These are phyloP conservation scores for Blastobotrys peoriensis DNA, from an alignment of 805 yeast species.

Conservation along the genomic window DNA sequence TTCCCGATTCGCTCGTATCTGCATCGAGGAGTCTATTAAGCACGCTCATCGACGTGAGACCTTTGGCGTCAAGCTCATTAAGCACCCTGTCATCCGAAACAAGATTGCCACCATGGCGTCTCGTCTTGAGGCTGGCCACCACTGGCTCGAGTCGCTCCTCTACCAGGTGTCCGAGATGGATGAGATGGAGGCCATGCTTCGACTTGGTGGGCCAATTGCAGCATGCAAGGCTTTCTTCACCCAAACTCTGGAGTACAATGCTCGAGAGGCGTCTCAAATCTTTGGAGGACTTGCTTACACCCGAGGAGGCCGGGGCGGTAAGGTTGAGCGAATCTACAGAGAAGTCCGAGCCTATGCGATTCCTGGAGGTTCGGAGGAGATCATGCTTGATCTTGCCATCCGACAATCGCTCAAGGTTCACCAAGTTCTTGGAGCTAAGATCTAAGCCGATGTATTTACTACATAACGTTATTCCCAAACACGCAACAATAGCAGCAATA, in stretches of 20 bases:
- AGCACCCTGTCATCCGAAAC: constrained; percentile 38
- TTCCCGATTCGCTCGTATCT: constrained; percentile 32
- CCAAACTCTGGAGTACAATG: constrained; percentile 37
- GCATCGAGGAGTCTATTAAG: constrained; percentile 34
- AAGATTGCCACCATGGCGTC: constrained; percentile 38
- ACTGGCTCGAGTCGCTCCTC: constrained; percentile 34
- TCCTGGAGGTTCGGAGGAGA: constrained; percentile 42
- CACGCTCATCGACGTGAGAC: constrained; percentile 39
- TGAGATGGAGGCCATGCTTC: constrained; percentile 31
- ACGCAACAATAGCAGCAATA: too few species aligned
- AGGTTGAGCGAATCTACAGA: constrained; percentile 38
- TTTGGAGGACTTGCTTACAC: constrained; percentile 39
- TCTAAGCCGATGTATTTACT: too few species aligned
- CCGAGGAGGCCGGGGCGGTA: constrained; percentile 39
- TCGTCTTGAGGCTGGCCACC: constrained; percentile 36
- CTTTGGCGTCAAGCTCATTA: constrained; percentile 35
- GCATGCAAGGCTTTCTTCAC: constrained; percentile 37
- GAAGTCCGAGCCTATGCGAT: constrained; percentile 41
- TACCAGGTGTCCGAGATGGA: constrained; percentile 29
- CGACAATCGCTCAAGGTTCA: constrained; percentile 37
- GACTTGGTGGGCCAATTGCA: constrained; percentile 39
- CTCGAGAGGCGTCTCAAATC: constrained; percentile 40
- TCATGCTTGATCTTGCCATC: constrained; percentile 37
- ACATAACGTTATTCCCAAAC: too few species aligned
- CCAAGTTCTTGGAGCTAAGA: constrained; percentile 35